These are phyloP conservation scores for Metschnikowia koreensis DNA, from an alignment of 805 yeast genomes.

Conservation along the genomic window DNA sequence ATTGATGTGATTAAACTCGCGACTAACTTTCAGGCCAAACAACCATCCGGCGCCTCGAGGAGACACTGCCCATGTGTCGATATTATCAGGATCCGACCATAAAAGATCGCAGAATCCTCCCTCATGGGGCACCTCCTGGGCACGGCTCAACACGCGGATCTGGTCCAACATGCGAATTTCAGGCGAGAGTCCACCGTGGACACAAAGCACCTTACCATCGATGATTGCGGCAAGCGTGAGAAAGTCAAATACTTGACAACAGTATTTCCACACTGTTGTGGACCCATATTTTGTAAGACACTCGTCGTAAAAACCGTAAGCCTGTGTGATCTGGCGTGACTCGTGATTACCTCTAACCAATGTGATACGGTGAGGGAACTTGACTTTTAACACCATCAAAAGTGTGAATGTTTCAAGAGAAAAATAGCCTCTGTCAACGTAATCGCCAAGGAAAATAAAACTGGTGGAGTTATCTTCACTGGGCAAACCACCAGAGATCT, in stretches of 20 bases:
- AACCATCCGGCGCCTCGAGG: constrained; percentile 99
- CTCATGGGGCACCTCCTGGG: constrained; percentile 98
- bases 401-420: constrained; percentile 91
- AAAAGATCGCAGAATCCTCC: constrained; percentile 97
- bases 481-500: constrained; percentile 92
- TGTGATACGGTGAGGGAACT: constrained; percentile 81
- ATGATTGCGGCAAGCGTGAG: constrained; percentile 92
- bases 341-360: constrained; percentile 98
- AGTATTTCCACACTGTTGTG: constrained; percentile 93
- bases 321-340: constrained; percentile 96
- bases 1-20: constrained; percentile 95
- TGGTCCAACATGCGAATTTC: constrained; percentile 97
- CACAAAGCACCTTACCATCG: constrained; percentile 91
- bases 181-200: constrained; percentile 96
- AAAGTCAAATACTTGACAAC: constrained; percentile 95
- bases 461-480: constrained; percentile 59
- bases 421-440: constrained; percentile 97
- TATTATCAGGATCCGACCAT: constrained; percentile 98
- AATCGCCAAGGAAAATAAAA: constrained; percentile 90
- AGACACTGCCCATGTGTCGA: constrained; percentile 96
- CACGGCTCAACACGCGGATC: constrained; percentile 88
- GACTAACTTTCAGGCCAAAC: constrained; percentile 88
- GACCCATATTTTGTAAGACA: constrained; percentile 91
- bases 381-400: constrained; percentile 88
- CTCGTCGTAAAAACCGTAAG: constrained; percentile 96